Evolutionary conservation across 2,329 filamentous ascomycete species (phyloP).

Genomic region (Malbranchea zuffiana): DNA sequence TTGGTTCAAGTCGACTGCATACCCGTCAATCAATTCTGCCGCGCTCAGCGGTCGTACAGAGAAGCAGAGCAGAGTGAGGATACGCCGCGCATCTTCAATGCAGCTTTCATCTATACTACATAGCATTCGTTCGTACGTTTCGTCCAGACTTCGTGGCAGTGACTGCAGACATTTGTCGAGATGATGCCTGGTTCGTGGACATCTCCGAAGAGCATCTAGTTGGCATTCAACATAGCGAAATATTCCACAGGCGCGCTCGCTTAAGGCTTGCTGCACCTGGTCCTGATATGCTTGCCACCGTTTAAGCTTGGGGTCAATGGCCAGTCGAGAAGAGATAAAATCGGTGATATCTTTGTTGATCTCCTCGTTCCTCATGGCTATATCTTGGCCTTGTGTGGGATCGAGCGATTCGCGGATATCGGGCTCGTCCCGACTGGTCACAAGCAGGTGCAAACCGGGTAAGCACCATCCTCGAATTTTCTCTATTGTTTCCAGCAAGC

Average conservation of each 20-base stretch:
- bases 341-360: conserved; percentile 18
- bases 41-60: conserved; percentile 18
- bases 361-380: conserved; percentile 13
- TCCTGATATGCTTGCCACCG: conserved; percentile 13
- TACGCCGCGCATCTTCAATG: conserved; percentile 17
- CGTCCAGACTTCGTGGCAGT: conserved; percentile 20
- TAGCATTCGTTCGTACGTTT: conserved; percentile 25
- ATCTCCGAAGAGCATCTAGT: conserved; percentile 15
- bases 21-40: conserved; percentile 18
- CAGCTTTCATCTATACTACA: conserved; percentile 16
- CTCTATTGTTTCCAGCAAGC: conserved; percentile 12
- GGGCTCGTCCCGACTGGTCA: conserved; percentile 18
- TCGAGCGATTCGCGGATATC: conserved; percentile 16
- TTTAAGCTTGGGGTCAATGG: conserved; percentile 14
- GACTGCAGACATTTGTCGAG: conserved; percentile 18
- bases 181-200: conserved; percentile 13
- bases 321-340: conserved; percentile 16
- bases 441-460: conserved; percentile 19
- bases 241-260: conserved; percentile 4
- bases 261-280: conserved; percentile 11
- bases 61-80: conserved; percentile 20
- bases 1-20: conserved; percentile 19
- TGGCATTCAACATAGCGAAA: conserved; percentile 25
- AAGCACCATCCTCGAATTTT: conserved; percentile 14
- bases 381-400: conserved; percentile 10